Base-by-base conservation (phyloP, 1,284 basidiomycete species). In the Garcileccinum viscosum region DNA sequence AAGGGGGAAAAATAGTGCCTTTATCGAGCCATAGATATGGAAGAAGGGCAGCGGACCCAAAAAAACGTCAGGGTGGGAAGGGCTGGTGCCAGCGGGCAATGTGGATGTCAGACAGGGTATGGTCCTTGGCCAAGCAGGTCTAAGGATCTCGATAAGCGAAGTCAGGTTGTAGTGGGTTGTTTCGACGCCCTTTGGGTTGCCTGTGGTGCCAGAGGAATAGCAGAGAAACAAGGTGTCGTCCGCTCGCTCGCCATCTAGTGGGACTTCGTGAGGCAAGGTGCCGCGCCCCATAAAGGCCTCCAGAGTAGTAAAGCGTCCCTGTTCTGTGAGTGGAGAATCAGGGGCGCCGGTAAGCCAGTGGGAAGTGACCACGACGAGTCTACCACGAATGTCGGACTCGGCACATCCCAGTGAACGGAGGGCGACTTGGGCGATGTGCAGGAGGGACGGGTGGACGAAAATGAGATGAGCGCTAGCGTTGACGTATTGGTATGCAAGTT, bases 141-240 rank as follows among this genome's bases (percentile, higher is more conserved):
- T 76, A 24, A 86, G 76, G 37, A 87, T 87, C 44, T 84, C 82
- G 9, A 88, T 72, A 40, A 89, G 80, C 4, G 86, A 81, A 1
- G 84, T 86, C 62, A 92, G 78, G 71, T 94, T 93, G 69, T 85
- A 84, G 78, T 93, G 91, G 1, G 89, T 91, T 0, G 90, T 91
- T 85, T 89, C 87, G 9, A 89, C 88, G 59, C 85, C 86, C 68
- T 91, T 90, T 17, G 87, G 87, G 64, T 86, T 86, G 1, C 88
- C 88, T 0, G 89, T 90, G 8, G 90, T 93, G 9, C 91, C 90
- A 67, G 89, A 90, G 12, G 84, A 86, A 75, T 93, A 93, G 72
- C 90, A 93, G 44, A 94, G 78, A 72, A 89, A 89, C 2, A 83
- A 80, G 0, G 90, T 90, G 71, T 89, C 85, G 56, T 89, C 74